Evolutionary conservation across 257 asterid genomes (phyloP).

Genomic region (Solanum corneliomulleri): DNA sequence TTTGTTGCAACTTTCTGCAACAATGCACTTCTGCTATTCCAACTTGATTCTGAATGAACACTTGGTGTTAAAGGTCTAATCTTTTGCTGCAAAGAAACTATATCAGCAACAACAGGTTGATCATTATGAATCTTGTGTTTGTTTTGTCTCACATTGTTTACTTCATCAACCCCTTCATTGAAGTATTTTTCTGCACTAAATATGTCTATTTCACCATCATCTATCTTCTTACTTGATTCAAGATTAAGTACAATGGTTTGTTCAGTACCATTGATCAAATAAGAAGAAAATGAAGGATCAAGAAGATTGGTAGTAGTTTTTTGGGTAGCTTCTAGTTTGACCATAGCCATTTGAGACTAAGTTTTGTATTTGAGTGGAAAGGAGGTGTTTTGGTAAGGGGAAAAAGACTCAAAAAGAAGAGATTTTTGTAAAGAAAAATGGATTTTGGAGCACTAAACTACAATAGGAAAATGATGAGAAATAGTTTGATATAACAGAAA

Average conservation of each 20-base stretch:
- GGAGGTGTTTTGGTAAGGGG: background rate
- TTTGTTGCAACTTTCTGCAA: constrained; percentile 22
- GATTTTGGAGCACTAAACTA: background rate
- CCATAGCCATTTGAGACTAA: constrained; percentile 36
- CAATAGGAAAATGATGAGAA: background rate
- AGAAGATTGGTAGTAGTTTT: background rate
- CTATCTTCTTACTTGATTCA: constrained; percentile 19
- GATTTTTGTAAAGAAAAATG: background rate
- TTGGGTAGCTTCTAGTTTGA: constrained; percentile 18
- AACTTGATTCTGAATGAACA: constrained; percentile 44
- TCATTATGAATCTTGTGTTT: constrained; percentile 21
- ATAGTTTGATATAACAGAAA: background rate
- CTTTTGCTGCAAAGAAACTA: constrained; percentile 10
- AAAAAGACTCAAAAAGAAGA: background rate
- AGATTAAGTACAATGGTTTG: constrained; percentile 26
- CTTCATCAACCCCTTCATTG: constrained; percentile 29
- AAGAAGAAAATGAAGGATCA: constrained; percentile 48
- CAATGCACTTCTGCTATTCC: constrained; percentile 48
- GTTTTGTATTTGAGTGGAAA: background rate
- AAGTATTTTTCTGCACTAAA: constrained; percentile 73
- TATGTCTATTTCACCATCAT: constrained; percentile 60
- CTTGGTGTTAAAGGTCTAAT: constrained; percentile 27
- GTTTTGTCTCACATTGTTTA: background rate
- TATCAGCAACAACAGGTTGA: constrained; percentile 6
- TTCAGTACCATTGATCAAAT: constrained; percentile 29